These are phyloP conservation scores for Termitomyces sp. DNA, from an alignment of 768 basidiomycete genomes.

Conservation along the genomic window DNA sequence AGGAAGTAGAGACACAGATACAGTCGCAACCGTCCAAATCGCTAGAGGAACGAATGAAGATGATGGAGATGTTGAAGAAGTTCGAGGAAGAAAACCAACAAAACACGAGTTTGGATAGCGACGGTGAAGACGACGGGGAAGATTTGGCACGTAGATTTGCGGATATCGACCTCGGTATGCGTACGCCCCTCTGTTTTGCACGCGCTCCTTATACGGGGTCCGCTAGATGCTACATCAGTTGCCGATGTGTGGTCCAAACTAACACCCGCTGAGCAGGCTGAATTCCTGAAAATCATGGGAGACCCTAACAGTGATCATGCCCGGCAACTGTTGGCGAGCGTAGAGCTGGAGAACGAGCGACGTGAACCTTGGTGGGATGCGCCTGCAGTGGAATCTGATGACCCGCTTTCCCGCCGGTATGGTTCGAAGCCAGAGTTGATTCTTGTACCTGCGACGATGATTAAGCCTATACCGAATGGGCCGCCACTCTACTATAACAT, in stretches of 20 bases:
- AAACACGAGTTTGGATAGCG: conserved; percentile 36
- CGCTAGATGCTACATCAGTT: conserved; percentile 51
- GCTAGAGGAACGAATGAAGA: conserved; percentile 56
- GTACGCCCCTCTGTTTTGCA: background rate
- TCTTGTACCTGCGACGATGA: conserved; percentile 42
- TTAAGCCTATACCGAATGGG: conserved; percentile 35
- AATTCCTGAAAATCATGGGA: conserved; percentile 56
- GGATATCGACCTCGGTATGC: conserved; percentile 61
- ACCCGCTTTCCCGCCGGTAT: conserved; percentile 19
- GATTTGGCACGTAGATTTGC: conserved; percentile 53
- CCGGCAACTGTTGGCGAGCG: conserved; percentile 56
- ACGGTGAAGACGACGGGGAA: conserved; percentile 33
- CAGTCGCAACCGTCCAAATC: conserved; percentile 52
- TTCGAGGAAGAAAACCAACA: conserved; percentile 60
- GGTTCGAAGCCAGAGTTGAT: conserved; percentile 45
- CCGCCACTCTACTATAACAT: conserved; percentile 67
- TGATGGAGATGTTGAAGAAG: conserved; percentile 68
- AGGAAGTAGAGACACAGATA: conserved; percentile 67
- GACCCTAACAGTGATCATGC: conserved; percentile 65
- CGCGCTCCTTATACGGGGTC: background rate
- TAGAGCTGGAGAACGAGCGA: conserved; percentile 49
- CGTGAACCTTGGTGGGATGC: conserved; percentile 76
- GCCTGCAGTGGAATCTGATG: conserved; percentile 15
- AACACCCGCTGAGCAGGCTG: conserved; percentile 55
- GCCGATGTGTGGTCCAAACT: conserved; percentile 63